Conservation (phyloP, 768 basidiomycete genomes). For the Chiua virens region DNA sequence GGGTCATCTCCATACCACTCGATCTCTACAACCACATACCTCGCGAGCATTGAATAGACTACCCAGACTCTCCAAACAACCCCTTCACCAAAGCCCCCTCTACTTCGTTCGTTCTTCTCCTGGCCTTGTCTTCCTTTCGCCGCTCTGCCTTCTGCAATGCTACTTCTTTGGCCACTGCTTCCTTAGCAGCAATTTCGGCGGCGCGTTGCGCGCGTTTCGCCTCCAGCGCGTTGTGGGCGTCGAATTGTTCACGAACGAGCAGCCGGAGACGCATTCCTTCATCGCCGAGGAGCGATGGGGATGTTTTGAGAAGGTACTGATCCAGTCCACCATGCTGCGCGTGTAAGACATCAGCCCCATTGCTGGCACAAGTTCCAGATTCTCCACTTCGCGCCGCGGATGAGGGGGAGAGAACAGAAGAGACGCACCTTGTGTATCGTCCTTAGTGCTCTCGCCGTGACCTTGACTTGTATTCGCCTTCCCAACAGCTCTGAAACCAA, state of each 20-base stretch:
- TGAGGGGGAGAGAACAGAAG: neutral
- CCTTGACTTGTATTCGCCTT: slow-evolving; percentile 57
- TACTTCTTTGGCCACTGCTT: slow-evolving; percentile 5
- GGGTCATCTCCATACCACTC: neutral
- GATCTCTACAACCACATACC: neutral
- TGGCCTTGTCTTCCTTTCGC: slow-evolving; percentile 3
- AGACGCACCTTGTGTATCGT: slow-evolving; percentile 77
- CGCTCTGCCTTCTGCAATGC: slow-evolving; percentile 8
- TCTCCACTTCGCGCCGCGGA: too few relatives aligned
- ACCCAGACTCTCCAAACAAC: slow-evolving; percentile 14
- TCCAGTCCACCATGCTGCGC: slow-evolving; percentile 68
- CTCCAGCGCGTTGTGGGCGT: slow-evolving; percentile 19
- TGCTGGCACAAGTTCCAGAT: too few relatives aligned
- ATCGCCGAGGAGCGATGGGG: slow-evolving; percentile 36
- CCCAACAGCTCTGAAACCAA: slow-evolving; percentile 66
- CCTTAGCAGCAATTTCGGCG: slow-evolving; percentile 20
- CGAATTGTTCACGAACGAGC: slow-evolving; percentile 34
- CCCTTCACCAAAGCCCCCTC: slow-evolving; percentile 17
- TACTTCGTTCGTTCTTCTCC: neutral
- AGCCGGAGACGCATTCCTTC: slow-evolving; percentile 49
- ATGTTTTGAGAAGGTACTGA: slow-evolving; percentile 57
- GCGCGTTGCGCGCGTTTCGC: slow-evolving; percentile 17
- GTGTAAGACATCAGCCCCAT: neutral
- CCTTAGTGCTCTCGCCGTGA: slow-evolving; percentile 74
- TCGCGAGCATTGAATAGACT: neutral